Evolutionary conservation across 257 asterid species (phyloP).

Genomic region (Fraxinus quadrangulata): DNA sequence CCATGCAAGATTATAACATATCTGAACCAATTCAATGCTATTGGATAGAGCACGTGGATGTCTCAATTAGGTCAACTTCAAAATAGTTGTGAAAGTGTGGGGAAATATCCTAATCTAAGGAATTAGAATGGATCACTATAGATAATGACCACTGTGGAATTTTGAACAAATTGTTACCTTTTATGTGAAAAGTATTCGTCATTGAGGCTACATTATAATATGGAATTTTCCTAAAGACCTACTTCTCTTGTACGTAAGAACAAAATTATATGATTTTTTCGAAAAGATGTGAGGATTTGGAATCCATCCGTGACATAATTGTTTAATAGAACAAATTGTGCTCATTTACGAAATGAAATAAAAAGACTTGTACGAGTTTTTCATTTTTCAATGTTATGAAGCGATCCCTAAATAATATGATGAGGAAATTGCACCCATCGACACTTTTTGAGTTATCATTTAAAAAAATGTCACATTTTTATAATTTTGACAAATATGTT

Average conservation of each 20-base stretch:
- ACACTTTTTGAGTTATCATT: too few species aligned
- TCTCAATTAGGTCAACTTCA: constrained; percentile 8
- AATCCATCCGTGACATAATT: too few species aligned
- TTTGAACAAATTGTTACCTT: not conserved
- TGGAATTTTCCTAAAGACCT: not conserved
- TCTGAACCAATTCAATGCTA: constrained; percentile 1
- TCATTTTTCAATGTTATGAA: too few species aligned
- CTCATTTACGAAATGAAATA: too few species aligned
- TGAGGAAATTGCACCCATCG: too few species aligned
- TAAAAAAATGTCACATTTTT: too few species aligned
- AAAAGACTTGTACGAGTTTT: too few species aligned
- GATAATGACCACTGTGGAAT: constrained; percentile 14
- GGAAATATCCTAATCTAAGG: constrained; percentile 12
- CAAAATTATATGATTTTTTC: too few species aligned
- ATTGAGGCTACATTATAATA: not conserved
- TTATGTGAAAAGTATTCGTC: constrained; percentile 10
- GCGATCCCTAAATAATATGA: too few species aligned
- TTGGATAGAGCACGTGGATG: constrained; percentile 4
- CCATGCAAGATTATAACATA: not conserved
- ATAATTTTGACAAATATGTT: too few species aligned
- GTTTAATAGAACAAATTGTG: too few species aligned
- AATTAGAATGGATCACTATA: constrained; percentile 13
- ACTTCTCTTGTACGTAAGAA: not conserved
- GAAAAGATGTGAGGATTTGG: too few species aligned
- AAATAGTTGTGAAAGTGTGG: constrained; percentile 11